Evolutionary conservation across 1,139 yeast genomes (phyloP).

Genomic region (Protomyces pachydermus): DNA sequence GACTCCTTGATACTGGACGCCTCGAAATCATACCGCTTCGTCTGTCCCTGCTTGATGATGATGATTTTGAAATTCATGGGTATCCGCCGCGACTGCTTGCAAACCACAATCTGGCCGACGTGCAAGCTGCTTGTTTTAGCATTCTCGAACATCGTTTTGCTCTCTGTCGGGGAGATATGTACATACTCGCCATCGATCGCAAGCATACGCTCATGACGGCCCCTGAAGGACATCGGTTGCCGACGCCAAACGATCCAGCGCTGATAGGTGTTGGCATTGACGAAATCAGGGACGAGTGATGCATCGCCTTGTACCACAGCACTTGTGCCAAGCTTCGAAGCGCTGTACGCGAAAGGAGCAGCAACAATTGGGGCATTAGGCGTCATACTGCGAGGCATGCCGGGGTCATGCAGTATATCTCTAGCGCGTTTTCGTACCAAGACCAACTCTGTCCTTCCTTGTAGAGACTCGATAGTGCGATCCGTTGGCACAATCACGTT

Average conservation of each 20-base stretch:
- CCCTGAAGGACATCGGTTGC: conserved; percentile 75
- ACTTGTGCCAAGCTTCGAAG: not conserved
- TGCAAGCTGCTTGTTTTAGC: conserved; percentile 86
- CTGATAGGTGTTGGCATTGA: conserved; percentile 37
- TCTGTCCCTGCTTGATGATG: conserved; percentile 59
- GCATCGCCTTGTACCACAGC: not conserved
- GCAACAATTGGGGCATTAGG: conserved; percentile 21
- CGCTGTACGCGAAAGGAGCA: conserved; percentile 1
- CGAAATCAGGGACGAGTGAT: conserved; percentile 4
- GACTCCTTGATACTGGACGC: conserved; percentile 61
- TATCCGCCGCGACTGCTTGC: conserved; percentile 72
- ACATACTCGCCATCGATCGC: conserved; percentile 92
- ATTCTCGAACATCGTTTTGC: conserved; percentile 60
- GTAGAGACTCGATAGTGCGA: conserved; percentile 29
- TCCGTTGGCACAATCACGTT: conserved; percentile 30
- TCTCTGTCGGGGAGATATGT: conserved; percentile 78
- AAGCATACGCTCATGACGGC: conserved; percentile 73
- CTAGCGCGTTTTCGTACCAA: conserved; percentile 14
- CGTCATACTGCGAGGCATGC: conserved; percentile 17
- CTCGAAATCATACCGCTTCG: conserved; percentile 82
- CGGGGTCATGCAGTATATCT: conserved; percentile 6
- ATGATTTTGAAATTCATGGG: conserved; percentile 79
- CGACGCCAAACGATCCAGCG: conserved; percentile 82
- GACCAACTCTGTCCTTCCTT: conserved; percentile 30
- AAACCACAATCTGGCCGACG: conserved; percentile 66